Evolutionary conservation across 768 basidiomycete genomes (phyloP).

Genomic region (Fistulinella prunicolor): DNA sequence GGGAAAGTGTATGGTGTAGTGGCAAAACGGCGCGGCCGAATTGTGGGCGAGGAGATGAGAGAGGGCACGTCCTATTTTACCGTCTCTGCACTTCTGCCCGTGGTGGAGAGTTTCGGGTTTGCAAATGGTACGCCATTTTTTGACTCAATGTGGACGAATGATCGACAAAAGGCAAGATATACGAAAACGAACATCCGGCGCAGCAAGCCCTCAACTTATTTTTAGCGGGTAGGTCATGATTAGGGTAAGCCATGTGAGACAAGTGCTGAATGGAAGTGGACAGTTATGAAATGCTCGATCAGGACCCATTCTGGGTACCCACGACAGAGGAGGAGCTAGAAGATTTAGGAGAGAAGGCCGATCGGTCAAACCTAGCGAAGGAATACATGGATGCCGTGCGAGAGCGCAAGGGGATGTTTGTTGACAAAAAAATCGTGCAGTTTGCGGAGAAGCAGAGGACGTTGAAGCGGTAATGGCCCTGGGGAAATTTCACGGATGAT

Average conservation of each 20-base stretch:
- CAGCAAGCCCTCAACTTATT: constrained; percentile 94
- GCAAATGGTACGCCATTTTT: constrained; percentile 68
- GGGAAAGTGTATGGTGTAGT: constrained; percentile 98
- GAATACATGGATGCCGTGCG: constrained; percentile 89
- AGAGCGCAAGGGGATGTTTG: constrained; percentile 92
- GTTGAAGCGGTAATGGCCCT: constrained; percentile 48
- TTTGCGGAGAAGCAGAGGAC: constrained; percentile 98
- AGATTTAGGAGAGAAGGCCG: constrained; percentile 95
- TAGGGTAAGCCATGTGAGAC: not conserved
- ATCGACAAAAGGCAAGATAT: constrained; percentile 60
- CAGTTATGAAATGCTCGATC: constrained; percentile 90
- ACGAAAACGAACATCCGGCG: constrained; percentile 92
- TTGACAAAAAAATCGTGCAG: constrained; percentile 92
- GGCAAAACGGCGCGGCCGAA: constrained; percentile 84
- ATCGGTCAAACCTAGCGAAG: constrained; percentile 90
- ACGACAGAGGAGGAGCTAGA: constrained; percentile 96
- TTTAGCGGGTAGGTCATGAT: constrained; percentile 76
- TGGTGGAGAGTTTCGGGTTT: constrained; percentile 97
- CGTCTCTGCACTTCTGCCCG: constrained; percentile 85
- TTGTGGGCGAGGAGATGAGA: constrained; percentile 98
- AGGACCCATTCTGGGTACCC: constrained; percentile 97
- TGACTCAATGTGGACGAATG: not conserved
- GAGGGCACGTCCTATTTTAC: constrained; percentile 96
- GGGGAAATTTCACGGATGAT: too few species aligned
- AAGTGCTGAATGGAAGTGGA: constrained; percentile 16